Evolutionary conservation across 176 grass and related monocot species (phyloP).

Genomic region (Carex myosuroides): DNA sequence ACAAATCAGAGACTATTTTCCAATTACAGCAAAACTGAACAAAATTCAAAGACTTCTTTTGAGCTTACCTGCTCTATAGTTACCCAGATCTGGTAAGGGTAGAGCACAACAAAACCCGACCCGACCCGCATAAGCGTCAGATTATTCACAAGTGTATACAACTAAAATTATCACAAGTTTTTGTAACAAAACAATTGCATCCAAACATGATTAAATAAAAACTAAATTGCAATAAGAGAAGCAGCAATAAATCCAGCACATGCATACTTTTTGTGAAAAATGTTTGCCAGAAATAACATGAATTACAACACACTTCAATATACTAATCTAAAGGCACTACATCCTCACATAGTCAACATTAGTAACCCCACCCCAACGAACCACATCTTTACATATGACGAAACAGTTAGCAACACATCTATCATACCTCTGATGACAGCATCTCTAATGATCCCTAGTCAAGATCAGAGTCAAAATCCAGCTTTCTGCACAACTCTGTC

Average conservation of each 20-base stretch:
- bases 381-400: slow-evolving; percentile 12
- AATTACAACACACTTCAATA: not conserved
- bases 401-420: not conserved
- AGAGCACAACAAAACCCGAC: not conserved
- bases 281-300: not conserved
- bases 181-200: not conserved
- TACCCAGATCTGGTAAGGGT: not conserved
- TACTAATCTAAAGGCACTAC: not conserved
- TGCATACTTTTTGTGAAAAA: not conserved
- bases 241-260: not conserved
- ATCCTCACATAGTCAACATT: slow-evolving; percentile 6
- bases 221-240: not conserved
- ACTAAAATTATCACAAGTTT: not conserved
- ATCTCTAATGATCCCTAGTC: not conserved
- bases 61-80: not conserved
- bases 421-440: not conserved
- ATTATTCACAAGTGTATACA: not conserved
- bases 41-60: not conserved
- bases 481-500: slow-evolving; percentile 2
- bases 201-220: not conserved
- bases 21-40: not conserved
- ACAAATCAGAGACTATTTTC: not conserved
- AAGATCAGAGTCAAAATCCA: slow-evolving; percentile 13
- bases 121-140: not conserved
- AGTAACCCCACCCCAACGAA: not conserved